Conservation (phyloP, 2,329 filamentous ascomycete species). For the Nannizziopsis arthrosporioides region DNA sequence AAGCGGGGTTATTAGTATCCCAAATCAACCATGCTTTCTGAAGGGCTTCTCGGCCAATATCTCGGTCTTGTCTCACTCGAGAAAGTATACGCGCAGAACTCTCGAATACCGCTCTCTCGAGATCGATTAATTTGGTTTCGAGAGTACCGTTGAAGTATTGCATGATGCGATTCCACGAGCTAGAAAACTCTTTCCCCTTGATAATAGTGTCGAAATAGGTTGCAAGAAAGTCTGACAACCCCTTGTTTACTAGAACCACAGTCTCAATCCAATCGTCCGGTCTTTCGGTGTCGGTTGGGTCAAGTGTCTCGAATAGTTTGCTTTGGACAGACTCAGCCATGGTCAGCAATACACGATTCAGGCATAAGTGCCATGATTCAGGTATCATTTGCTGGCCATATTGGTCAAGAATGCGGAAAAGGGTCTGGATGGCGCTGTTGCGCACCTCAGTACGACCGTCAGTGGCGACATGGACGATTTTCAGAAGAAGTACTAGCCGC, state of each 20-base stretch:
- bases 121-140: conserved; percentile 52
- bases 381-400: conserved; percentile 70
- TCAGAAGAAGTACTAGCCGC: conserved; percentile 29
- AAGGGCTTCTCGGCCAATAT: conserved; percentile 39
- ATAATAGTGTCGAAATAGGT: conserved; percentile 65
- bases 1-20: conserved; percentile 52
- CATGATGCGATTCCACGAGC: conserved; percentile 65
- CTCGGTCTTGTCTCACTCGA: conserved; percentile 34
- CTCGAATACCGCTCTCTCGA: conserved; percentile 60
- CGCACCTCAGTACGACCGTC: conserved; percentile 31
- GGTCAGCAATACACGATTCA: conserved; percentile 68
- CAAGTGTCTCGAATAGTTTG: conserved; percentile 27
- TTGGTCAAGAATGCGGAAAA: conserved; percentile 83
- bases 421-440: conserved; percentile 68
- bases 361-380: conserved; percentile 71
- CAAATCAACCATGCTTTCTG: conserved; percentile 58
- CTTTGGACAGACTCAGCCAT: conserved; percentile 60
- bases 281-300: conserved; percentile 16
- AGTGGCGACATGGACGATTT: conserved; percentile 31
- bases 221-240: conserved; percentile 60
- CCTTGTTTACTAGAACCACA: conserved; percentile 59
- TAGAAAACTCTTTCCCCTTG: conserved; percentile 52
- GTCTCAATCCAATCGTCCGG: conserved; percentile 55
- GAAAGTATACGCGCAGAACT: conserved; percentile 52
- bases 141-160: conserved; percentile 55